These are phyloP conservation scores for Pleurotus citrinopileatus DNA, from an alignment of 768 basidiomycete species.

Conservation along the genomic window DNA sequence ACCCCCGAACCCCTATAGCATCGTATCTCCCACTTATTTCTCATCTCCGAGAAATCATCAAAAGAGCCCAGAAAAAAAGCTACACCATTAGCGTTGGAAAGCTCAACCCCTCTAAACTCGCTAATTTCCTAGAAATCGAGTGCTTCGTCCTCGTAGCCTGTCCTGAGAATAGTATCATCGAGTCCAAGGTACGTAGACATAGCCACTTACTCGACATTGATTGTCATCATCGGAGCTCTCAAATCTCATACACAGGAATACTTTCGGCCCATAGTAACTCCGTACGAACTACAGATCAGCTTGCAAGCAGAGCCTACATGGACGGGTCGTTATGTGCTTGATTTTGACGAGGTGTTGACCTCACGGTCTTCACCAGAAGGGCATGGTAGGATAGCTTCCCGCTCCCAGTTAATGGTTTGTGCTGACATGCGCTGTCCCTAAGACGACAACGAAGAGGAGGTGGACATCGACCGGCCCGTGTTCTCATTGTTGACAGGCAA, in stretches of 20 bases:
- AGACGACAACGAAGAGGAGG: slow-evolving; percentile 33
- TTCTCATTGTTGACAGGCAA: slow-evolving; percentile 88
- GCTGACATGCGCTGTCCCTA: background rate
- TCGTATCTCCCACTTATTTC: slow-evolving; percentile 85
- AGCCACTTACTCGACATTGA: background rate
- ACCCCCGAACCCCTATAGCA: slow-evolving; percentile 36
- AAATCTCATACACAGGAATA: slow-evolving; percentile 83
- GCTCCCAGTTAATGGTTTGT: too few relatives aligned
- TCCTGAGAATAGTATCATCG: slow-evolving; percentile 84
- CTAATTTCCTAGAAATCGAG: slow-evolving; percentile 94
- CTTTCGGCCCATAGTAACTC: slow-evolving; percentile 87
- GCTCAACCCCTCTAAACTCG: slow-evolving; percentile 91
- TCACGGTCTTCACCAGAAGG: too few relatives aligned
- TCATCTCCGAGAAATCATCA: slow-evolving; percentile 71
- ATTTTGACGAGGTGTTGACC: slow-evolving; percentile 67
- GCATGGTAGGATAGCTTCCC: too few relatives aligned
- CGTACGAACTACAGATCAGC: slow-evolving; percentile 85
- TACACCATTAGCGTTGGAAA: slow-evolving; percentile 97
- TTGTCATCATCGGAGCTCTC: too few relatives aligned
- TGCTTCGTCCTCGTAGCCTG: slow-evolving; percentile 96
- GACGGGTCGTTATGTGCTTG: slow-evolving; percentile 77
- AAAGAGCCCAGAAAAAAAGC: slow-evolving; percentile 74
- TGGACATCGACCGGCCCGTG: slow-evolving; percentile 67
- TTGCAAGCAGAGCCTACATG: slow-evolving; percentile 67
- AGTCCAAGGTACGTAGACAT: slow-evolving; percentile 50